Percentiles rank a stretch among this genome's conserved stretches.
Conservation (phyloP, 331 rosid genomes). For the Ulmus americana region DNA sequence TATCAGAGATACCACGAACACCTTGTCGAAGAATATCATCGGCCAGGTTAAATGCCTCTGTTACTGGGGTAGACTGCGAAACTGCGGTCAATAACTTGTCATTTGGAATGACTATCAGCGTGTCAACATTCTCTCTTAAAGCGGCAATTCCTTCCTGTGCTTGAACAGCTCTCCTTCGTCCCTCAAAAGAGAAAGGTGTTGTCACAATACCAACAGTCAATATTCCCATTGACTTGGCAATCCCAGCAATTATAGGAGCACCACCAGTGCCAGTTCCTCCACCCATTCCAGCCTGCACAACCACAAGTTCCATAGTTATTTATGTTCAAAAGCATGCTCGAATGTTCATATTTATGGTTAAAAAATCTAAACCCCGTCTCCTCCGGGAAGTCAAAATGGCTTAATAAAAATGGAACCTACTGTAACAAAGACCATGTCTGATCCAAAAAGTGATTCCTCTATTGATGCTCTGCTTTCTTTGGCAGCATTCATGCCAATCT, state of each 20-base stretch:
- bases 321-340: background rate
- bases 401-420: conserved; percentile 43
- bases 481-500: conserved; percentile 98
- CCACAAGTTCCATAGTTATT: conserved; percentile 11
- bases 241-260: conserved; percentile 91
- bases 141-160: conserved; percentile 99
- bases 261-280: conserved; percentile 99
- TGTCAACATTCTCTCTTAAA: conserved; percentile 90
- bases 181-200: conserved; percentile 96
- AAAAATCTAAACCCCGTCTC: background rate
- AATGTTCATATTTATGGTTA: background rate
- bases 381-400: conserved; percentile 21
- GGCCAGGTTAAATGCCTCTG: conserved; percentile 95
- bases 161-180: conserved; percentile 95
- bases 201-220: conserved; percentile 96
- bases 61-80: conserved; percentile 90
- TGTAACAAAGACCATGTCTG: conserved; percentile 99
- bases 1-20: conserved; percentile 98
- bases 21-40: conserved; percentile 99
- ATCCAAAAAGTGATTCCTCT: conserved; percentile 81
- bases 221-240: conserved; percentile 94
- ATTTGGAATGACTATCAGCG: conserved; percentile 93
- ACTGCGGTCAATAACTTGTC: conserved; percentile 95
- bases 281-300: conserved; percentile 93
- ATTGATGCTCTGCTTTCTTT: conserved; percentile 78